Evolutionary conservation across 257 asterid genomes (phyloP), one percentile per base, ranked within the genome.

Genomic region (Catharanthus roseus): DNA sequence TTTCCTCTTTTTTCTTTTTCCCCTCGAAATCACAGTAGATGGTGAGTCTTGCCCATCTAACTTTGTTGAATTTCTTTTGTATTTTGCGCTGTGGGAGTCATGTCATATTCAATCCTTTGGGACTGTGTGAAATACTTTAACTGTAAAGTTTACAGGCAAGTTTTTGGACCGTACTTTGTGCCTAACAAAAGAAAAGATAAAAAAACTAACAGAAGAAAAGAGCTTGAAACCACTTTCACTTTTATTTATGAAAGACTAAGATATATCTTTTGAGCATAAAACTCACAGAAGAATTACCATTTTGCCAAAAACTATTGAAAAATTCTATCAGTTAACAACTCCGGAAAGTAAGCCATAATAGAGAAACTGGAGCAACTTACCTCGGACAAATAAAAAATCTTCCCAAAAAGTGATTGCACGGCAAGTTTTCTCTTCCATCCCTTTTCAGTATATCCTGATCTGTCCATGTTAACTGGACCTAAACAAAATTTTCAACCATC

Each of bases 391-490:
- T 92, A 92, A 85, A 85, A 88, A 44, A 92, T 63, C 83, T 88
- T 92, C 76, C 98, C 98, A 77, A 92, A 90, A 77, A 90, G 95
- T 68, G 95, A 75, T 86, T 90, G 96, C 83, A 92, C 92, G 0
- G 92, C 96, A 75, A 90, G 92, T 84, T 92, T 90, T 82, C 95
- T 83, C 86, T 90, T 82, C 81, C 90, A 86, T 12, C 98, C 98
- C 82, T 88, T 92, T 74, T 88, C 92, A 72, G 96, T 84, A 79
- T 90, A 92, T 79, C 96, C 96, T 3, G 92, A 77, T 75, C 82
- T 78, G 74, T 92, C 90, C 96, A 90, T 88, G 75, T 86, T 95
- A 65, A 92, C 96, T 39, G 98, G 98, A 77, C 98, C 98, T 92
- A 91, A 78, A 90, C 72, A 83, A 60, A 78, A 72, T 78, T 74